A percentile compares a stretch with the other conserved stretches of the same genome.
phyloP scores from a whole-genome alignment of 2,329 filamentous ascomycete genomes.

The Leptographium lundbergii region DNA sequence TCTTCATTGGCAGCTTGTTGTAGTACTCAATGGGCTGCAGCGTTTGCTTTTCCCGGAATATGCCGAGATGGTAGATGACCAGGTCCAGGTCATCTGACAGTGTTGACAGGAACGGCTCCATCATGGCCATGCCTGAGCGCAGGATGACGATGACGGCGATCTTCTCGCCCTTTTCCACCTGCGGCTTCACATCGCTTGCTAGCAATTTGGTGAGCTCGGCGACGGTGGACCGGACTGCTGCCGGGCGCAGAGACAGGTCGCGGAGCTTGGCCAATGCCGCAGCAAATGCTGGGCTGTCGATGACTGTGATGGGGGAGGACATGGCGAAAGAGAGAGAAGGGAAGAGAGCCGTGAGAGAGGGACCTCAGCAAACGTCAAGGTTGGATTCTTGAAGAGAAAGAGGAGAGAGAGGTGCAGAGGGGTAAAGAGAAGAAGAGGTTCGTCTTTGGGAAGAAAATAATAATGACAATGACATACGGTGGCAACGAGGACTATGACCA shows the following conservation, averaged over 20 bases:
- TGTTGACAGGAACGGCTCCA: slow-evolving; percentile 63
- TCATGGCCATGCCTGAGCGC: slow-evolving; percentile 81
- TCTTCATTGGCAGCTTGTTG: slow-evolving; percentile 80
- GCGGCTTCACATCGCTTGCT: slow-evolving; percentile 59
- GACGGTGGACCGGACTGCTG: slow-evolving; percentile 63
- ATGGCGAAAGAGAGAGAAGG: not conserved
- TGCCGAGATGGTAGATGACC: slow-evolving; percentile 81
- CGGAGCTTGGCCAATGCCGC: slow-evolving; percentile 62
- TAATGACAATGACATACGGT: too few species aligned
- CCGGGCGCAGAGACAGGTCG: slow-evolving; percentile 38
- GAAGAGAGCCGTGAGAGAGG: not conserved
- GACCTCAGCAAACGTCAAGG: not conserved
- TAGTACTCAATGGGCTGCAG: slow-evolving; percentile 92
- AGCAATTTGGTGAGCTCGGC: slow-evolving; percentile 78
- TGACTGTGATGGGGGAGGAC: slow-evolving; percentile 31
- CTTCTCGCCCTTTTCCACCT: slow-evolving; percentile 40
- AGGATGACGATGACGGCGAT: slow-evolving; percentile 82
- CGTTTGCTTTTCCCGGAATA: slow-evolving; percentile 80
- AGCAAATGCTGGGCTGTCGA: slow-evolving; percentile 72
- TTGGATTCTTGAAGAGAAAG: not conserved
- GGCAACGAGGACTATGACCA: too few species aligned
- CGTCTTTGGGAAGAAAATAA: too few species aligned
- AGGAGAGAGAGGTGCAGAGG: not conserved
- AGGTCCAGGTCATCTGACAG: slow-evolving; percentile 61
- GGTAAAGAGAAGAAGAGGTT: not conserved